These are phyloP conservation scores for Fusarium sulawesiense DNA, from an alignment of 2,329 filamentous ascomycete genomes.

Conservation along the genomic window DNA sequence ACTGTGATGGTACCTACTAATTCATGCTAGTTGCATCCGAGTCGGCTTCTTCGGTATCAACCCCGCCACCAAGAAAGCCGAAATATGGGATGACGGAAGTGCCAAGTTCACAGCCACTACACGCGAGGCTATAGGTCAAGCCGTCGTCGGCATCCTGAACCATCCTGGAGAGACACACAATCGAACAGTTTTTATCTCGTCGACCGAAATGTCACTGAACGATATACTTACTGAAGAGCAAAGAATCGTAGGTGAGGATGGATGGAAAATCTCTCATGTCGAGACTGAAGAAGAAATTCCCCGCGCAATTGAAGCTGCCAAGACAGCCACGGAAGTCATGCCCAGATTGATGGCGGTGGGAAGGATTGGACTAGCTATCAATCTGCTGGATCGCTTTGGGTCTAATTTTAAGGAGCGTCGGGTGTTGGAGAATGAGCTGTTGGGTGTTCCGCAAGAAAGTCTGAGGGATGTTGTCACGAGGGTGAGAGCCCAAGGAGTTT, in stretches of 20 bases:
- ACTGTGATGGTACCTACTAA: background rate
- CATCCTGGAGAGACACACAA: background rate
- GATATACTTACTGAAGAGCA: fast-evolving
- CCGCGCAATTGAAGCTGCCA: background rate
- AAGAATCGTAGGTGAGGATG: background rate
- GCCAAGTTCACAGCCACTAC: background rate
- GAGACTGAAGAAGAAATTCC: background rate
- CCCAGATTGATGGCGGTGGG: background rate
- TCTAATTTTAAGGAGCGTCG: background rate
- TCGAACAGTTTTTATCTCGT: background rate
- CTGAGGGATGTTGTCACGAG: fast-evolving
- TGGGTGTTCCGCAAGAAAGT: background rate
- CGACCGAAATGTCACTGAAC: background rate
- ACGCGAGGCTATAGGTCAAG: background rate
- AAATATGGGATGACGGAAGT: background rate
- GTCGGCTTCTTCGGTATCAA: background rate
- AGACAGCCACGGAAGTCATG: background rate
- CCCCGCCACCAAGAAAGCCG: fast-evolving
- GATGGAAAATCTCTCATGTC: background rate
- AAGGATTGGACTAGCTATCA: background rate
- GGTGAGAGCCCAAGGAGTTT: background rate
- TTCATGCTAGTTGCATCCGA: background rate
- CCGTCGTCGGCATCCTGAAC: fast-evolving
- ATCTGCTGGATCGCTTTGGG: background rate
- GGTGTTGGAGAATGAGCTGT: background rate